phyloP scores from a whole-genome alignment of 106 monocot genomes.

The Iris macrosiphon region DNA sequence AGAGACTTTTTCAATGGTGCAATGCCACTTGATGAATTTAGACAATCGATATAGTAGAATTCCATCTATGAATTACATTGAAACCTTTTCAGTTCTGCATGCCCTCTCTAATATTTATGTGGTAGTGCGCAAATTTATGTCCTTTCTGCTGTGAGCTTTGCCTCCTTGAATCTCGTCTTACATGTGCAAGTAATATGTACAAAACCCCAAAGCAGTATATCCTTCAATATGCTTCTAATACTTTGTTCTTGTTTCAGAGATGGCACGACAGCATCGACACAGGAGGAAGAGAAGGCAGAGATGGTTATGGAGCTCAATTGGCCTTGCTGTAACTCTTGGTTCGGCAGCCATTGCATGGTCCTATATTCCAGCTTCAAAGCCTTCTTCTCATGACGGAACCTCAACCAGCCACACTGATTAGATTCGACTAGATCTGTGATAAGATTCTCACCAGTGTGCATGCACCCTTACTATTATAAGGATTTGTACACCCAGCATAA shows the following conservation, averaged over 20 bases:
- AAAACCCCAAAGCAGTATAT: conserved; percentile 10
- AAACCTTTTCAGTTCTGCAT: background rate
- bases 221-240: conserved; percentile 1
- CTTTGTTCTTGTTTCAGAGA: conserved; percentile 20
- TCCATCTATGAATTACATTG: background rate
- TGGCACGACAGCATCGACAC: conserved; percentile 16
- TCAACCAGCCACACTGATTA: too few species aligned
- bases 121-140: background rate
- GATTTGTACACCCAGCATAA: background rate
- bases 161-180: background rate
- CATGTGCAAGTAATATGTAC: background rate
- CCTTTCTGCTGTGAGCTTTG: background rate
- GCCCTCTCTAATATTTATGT: background rate
- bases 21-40: too few species aligned
- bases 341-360: conserved; percentile 11
- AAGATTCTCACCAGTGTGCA: too few species aligned
- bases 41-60: background rate
- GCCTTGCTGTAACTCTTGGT: conserved; percentile 16
- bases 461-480: background rate
- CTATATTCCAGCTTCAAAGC: conserved; percentile 11
- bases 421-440: too few species aligned
- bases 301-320: conserved; percentile 33
- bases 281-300: conserved; percentile 20
- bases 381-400: too few species aligned
- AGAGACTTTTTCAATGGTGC: too few species aligned